These are phyloP conservation scores for Sphaerulina musiva DNA, from an alignment of 2,329 filamentous ascomycete species.

Conservation along the genomic window DNA sequence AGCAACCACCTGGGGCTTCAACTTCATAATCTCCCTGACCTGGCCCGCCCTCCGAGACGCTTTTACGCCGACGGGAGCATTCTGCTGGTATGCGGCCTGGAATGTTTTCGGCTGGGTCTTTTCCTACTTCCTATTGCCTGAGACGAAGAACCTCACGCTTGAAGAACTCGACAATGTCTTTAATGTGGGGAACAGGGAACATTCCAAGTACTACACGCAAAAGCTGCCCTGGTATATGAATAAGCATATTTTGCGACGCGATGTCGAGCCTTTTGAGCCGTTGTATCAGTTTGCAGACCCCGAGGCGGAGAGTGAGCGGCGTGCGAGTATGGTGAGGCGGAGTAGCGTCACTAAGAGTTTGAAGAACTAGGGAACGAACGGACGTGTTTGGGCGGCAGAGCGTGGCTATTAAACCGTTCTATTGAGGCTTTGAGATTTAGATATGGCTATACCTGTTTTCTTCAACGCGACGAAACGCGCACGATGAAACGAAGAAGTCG, in stretches of 20 bases:
- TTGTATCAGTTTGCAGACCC: constrained; percentile 17
- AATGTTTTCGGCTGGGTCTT: constrained; percentile 24
- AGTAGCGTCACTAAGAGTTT: not conserved
- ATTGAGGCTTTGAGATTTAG: too few species aligned
- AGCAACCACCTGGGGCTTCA: constrained; percentile 46
- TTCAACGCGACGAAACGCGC: too few species aligned
- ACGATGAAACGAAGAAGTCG: too few species aligned
- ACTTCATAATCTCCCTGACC: constrained; percentile 29
- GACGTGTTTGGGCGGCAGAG: too few species aligned
- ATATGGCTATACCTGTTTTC: too few species aligned
- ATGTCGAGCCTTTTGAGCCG: constrained; percentile 19
- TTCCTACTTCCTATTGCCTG: constrained; percentile 28
- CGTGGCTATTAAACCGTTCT: too few species aligned
- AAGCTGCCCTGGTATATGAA: constrained; percentile 25
- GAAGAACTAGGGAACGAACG: too few species aligned
- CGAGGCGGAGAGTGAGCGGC: constrained; percentile 7
- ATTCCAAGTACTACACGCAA: constrained; percentile 24
- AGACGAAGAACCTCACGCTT: constrained; percentile 48
- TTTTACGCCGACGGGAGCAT: constrained; percentile 48
- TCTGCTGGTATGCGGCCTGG: constrained; percentile 52
- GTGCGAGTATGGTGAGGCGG: constrained; percentile 2
- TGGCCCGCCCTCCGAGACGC: constrained; percentile 47
- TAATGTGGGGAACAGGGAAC: constrained; percentile 23
- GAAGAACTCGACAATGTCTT: constrained; percentile 57
- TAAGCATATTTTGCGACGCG: constrained; percentile 20